A percentile compares a stretch with the other conserved stretches of the same genome.
phyloP scores from a whole-genome alignment of 208 protist genomes.

The Trypanosoma platydactyli region DNA sequence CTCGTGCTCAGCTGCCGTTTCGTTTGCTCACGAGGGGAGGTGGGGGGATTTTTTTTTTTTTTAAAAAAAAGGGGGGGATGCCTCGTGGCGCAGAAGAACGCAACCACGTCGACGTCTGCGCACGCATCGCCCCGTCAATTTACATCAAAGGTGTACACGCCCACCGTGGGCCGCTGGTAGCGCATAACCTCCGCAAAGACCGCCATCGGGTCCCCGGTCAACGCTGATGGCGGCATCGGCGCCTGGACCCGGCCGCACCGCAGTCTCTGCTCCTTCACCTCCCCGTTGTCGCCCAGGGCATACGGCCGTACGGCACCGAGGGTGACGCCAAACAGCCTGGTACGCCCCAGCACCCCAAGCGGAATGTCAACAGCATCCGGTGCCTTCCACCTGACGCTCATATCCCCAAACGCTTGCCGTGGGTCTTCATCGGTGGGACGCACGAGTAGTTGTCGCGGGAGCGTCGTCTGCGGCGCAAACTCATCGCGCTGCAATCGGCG shows the following conservation, averaged over 20 bases:
- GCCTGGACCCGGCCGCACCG: not conserved
- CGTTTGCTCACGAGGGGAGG: no score
- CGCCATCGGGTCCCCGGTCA: slow-evolving; percentile 18
- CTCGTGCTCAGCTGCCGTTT: no score
- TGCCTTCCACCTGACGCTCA: not conserved
- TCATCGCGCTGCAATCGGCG: not conserved
- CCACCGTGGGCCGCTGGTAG: slow-evolving; percentile 23
- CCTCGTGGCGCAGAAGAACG: no score
- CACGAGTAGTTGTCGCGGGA: slow-evolving; percentile 7
- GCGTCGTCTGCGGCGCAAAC: not conserved
- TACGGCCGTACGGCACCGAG: slow-evolving; percentile 27
- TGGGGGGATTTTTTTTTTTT: no score
- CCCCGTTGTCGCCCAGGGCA: slow-evolving; percentile 3
- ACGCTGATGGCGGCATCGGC: slow-evolving; percentile 18
- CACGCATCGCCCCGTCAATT: not conserved
- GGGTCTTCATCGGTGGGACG: slow-evolving; percentile 7
- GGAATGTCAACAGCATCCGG: slow-evolving; percentile 7
- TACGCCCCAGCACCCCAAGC: slow-evolving; percentile 7
- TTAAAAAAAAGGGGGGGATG: no score
- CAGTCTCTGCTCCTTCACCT: not conserved
- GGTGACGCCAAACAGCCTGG: slow-evolving; percentile 24
- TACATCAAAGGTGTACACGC: slow-evolving; percentile 30
- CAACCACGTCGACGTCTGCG: no score
- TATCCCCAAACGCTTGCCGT: not conserved
- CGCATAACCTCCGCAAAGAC: slow-evolving; percentile 34